Base-by-base conservation (phyloP, 1,284 basidiomycete genomes). In the Ceratobasidium sp. region DNA sequence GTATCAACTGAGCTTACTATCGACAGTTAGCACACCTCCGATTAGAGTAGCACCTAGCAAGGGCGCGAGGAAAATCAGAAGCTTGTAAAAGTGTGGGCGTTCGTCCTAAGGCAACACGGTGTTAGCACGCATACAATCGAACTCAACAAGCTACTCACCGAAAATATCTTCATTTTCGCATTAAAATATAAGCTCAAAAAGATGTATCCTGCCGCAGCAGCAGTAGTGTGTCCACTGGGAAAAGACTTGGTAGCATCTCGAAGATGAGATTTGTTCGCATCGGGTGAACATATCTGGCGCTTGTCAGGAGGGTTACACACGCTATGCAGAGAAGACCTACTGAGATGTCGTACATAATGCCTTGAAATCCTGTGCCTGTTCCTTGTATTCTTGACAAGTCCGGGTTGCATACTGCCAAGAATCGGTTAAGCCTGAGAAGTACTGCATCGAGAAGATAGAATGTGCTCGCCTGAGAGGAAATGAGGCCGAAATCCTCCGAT, bases 111-210 rank as follows among this genome's bases (percentile, higher is more conserved):
- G 23, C 2, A 23, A 16, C 21, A 6, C 3, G 3, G 30, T 26
- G 16, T 46, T 23, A n/a, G 12, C 32, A 23, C 26, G 10, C 36
- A 45, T 30, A 30, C 16, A n/a, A 45, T 1, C 26, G 28, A 30
- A 6, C n/a, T 41, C 1, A 26, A 46, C 23, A 16, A 34, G 1
- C 9, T 28, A 12, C 12, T 58, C n/a, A 70, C 72, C 21, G 72
- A 64, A 36, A 73, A 73, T 34, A 73, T 67, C 30, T 73, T 73
- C 62, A 73, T 64, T 55, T 73, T 73, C 9, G 64, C 64, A 30
- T 73, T 73, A 14, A 73, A 67, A 43, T 73, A 73, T n/a, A 73
- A 52, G 28, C 61, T 60, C 32, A 73, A 55, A 28, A 69, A 73
- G 1, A 73, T 48, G 34, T 43, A 64, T 16, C 72, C 62, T n/a